A percentile compares a stretch with the other conserved stretches of the same genome.
phyloP scores from a whole-genome alignment of 805 yeast genomes.

The Ogataea neopini region DNA sequence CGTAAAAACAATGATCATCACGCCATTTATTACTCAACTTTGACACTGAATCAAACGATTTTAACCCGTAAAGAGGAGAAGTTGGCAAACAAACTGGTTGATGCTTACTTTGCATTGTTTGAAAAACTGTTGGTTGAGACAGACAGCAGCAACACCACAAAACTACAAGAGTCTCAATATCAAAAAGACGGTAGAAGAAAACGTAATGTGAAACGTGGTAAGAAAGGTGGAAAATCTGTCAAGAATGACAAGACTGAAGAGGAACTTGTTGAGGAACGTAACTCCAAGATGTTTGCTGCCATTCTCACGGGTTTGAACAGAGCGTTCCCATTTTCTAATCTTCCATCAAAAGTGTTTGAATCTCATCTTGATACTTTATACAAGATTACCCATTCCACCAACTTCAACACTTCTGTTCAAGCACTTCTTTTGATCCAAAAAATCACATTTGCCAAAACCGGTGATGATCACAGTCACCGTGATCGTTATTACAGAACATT shows the following conservation, averaged over 20 bases:
- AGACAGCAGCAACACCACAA: constrained; percentile 46
- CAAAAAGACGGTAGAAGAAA: constrained; percentile 64
- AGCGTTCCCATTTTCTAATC: constrained; percentile 87
- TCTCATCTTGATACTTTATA: constrained; percentile 82
- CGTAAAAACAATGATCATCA: constrained; percentile 79
- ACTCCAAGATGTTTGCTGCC: constrained; percentile 83
- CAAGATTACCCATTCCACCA: constrained; percentile 89
- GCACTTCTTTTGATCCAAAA: constrained; percentile 85
- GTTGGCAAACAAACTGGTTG: constrained; percentile 81
- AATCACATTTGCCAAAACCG: constrained; percentile 58
- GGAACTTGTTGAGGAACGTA: constrained; percentile 75
- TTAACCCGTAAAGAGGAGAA: constrained; percentile 72
- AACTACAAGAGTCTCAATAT: constrained; percentile 46
- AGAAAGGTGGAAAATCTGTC: constrained; percentile 84
- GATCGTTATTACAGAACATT: constrained; percentile 84
- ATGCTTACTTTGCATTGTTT: constrained; percentile 82
- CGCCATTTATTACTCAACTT: constrained; percentile 81
- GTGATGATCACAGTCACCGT: constrained; percentile 25
- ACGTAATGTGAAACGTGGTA: constrained; percentile 76
- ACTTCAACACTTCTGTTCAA: constrained; percentile 92
- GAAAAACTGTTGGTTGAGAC: constrained; percentile 77
- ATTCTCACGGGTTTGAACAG: constrained; percentile 92
- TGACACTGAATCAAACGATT: constrained; percentile 91
- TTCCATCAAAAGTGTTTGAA: constrained; percentile 68
- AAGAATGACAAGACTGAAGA: constrained; percentile 62